Evolutionary conservation across 2,329 filamentous ascomycete genomes (phyloP).

Genomic region (Teratosphaeria destructans): DNA sequence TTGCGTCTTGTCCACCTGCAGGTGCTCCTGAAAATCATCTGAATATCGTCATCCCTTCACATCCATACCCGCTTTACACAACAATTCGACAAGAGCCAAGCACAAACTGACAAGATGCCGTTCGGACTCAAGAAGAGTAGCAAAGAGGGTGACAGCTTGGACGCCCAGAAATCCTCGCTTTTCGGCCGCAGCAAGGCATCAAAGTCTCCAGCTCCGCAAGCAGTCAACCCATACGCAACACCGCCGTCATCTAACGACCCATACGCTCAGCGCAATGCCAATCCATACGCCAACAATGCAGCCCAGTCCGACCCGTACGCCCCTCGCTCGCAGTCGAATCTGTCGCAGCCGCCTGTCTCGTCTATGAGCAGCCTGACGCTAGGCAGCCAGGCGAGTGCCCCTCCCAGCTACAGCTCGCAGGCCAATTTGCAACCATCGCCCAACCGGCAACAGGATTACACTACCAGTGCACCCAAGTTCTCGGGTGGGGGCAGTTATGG

Average conservation of each 20-base stretch:
- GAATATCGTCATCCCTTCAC: not conserved
- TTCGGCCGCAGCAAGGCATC: constrained; percentile 44
- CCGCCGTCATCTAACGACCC: constrained; percentile 37
- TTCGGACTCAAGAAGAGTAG: constrained; percentile 42
- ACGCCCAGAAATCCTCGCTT: constrained; percentile 45
- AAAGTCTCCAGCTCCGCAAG: constrained; percentile 36
- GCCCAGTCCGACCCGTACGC: constrained; percentile 20
- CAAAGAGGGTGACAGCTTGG: constrained; percentile 41
- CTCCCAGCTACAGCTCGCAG: constrained; percentile 26
- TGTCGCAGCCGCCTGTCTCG: constrained; percentile 20
- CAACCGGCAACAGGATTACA: constrained; percentile 33
- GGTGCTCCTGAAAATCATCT: not conserved
- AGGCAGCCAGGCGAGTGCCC: constrained; percentile 17
- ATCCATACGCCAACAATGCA: constrained; percentile 22
- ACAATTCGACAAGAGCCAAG: not conserved
- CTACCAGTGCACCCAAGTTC: constrained; percentile 24
- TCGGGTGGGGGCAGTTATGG: constrained; percentile 22
- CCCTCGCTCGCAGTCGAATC: constrained; percentile 11
- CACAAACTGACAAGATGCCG: constrained; percentile 13
- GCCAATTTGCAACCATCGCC: constrained; percentile 8
- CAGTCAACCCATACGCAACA: constrained; percentile 47
- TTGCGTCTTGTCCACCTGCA: not conserved
- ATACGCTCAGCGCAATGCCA: constrained; percentile 35
- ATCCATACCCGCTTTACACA: not conserved
- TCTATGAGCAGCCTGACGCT: constrained; percentile 21